These are phyloP conservation scores for Metarhizium guizhouense DNA, from an alignment of 2,329 filamentous ascomycete species.

Conservation along the genomic window DNA sequence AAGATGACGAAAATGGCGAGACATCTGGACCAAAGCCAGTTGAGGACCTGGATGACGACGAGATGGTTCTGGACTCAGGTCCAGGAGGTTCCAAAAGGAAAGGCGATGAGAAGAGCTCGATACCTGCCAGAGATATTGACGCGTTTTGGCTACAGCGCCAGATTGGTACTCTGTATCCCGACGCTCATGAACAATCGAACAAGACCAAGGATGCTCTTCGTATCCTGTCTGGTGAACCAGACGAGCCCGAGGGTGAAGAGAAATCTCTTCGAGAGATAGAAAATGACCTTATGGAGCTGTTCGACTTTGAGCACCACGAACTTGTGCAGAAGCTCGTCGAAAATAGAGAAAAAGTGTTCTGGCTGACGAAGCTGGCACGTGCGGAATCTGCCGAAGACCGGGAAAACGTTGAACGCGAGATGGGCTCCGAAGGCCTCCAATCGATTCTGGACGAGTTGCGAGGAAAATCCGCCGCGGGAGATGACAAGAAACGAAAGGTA, in stretches of 20 bases:
- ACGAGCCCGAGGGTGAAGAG: conserved; percentile 65
- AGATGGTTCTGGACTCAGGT: conserved; percentile 74
- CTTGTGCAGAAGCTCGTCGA: conserved; percentile 83
- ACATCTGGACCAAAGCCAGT: neutral
- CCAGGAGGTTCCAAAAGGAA: conserved; percentile 35
- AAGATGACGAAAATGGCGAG: conserved; percentile 38
- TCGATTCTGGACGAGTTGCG: conserved; percentile 82
- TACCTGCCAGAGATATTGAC: conserved; percentile 85
- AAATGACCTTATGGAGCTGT: conserved; percentile 96
- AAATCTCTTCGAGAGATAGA: conserved; percentile 87
- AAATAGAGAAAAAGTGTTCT: conserved; percentile 90
- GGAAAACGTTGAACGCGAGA: conserved; percentile 75
- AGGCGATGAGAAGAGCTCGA: conserved; percentile 47
- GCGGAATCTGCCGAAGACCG: conserved; percentile 73
- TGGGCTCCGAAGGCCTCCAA: conserved; percentile 79
- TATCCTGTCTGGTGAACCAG: conserved; percentile 69
- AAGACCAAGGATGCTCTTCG: conserved; percentile 80
- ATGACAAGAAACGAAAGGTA: conserved; percentile 55
- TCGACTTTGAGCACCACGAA: conserved; percentile 94
- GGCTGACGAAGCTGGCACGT: conserved; percentile 81
- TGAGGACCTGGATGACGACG: conserved; percentile 58
- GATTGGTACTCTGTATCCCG: conserved; percentile 78
- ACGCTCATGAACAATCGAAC: conserved; percentile 87
- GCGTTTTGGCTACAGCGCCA: conserved; percentile 95
- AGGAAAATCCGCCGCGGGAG: conserved; percentile 56